phyloP scores from a whole-genome alignment of 2,329 filamentous ascomycete species.

The Tolypocladium pustulatum region DNA sequence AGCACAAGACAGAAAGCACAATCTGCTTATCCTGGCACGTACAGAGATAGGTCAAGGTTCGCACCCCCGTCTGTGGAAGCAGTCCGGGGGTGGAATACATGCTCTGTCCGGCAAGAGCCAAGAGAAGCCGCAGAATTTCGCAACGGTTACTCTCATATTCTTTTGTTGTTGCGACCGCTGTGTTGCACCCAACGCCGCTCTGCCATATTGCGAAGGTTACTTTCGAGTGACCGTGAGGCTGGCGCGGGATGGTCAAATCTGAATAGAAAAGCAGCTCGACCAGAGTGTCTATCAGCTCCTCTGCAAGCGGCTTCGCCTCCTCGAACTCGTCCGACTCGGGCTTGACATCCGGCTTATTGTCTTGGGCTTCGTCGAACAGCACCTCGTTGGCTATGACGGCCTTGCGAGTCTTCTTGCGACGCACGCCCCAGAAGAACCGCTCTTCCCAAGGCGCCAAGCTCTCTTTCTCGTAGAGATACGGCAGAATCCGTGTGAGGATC shows the following conservation, averaged over 20 bases:
- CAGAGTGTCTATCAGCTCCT: slow-evolving; percentile 85
- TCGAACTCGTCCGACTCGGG: slow-evolving; percentile 56
- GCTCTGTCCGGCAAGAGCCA: slow-evolving; percentile 80
- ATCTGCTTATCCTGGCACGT: slow-evolving; percentile 84
- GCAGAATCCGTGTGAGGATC: slow-evolving; percentile 78
- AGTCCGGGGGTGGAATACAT: slow-evolving; percentile 81
- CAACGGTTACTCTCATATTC: slow-evolving; percentile 89
- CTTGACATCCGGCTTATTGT: slow-evolving; percentile 36
- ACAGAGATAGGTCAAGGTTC: slow-evolving; percentile 78
- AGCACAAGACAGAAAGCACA: slow-evolving; percentile 83
- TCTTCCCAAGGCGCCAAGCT: slow-evolving; percentile 78
- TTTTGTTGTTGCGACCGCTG: slow-evolving; percentile 75
- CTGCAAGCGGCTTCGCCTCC: slow-evolving; percentile 75
- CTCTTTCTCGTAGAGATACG: slow-evolving; percentile 87
- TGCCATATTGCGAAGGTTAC: slow-evolving; percentile 96
- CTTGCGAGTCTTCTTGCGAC: slow-evolving; percentile 61
- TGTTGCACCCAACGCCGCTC: slow-evolving; percentile 92
- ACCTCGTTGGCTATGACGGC: slow-evolving; percentile 61
- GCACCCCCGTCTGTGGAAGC: slow-evolving; percentile 73
- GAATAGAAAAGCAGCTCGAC: slow-evolving; percentile 86
- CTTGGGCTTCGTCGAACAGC: slow-evolving; percentile 68
- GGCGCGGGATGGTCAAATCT: slow-evolving; percentile 72
- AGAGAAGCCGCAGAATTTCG: slow-evolving; percentile 75
- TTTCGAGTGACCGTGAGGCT: slow-evolving; percentile 62
- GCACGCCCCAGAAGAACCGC: slow-evolving; percentile 78